Conservation (phyloP, 2,329 filamentous ascomycete species). For the Huntiella decipiens region DNA sequence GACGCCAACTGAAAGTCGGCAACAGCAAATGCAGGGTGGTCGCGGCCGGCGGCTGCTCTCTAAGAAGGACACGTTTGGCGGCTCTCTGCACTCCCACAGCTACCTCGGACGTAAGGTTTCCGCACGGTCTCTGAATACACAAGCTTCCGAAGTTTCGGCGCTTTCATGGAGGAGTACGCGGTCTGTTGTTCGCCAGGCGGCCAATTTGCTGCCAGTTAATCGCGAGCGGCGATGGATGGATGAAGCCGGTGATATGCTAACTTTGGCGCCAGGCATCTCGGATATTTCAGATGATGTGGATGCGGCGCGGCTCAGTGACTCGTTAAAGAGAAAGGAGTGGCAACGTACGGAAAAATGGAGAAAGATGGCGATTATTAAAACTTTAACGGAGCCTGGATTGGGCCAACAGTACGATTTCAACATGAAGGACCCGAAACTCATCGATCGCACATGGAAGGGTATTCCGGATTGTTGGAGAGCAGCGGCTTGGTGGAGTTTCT, state of each 20-base stretch:
- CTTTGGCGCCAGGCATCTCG: conserved; percentile 35
- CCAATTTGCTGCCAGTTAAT: conserved; percentile 42
- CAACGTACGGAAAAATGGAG: conserved; percentile 48
- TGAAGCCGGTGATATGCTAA: conserved; percentile 48
- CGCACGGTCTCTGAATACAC: conserved; percentile 38
- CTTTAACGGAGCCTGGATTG: conserved; percentile 30
- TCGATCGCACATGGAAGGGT: conserved; percentile 90
- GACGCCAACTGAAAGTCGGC: conserved; percentile 20
- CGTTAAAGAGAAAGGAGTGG: conserved; percentile 42
- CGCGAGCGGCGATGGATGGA: conserved; percentile 41
- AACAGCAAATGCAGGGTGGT: conserved; percentile 11
- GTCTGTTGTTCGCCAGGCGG: conserved; percentile 36
- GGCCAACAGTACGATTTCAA: conserved; percentile 63
- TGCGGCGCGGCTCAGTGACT: conserved; percentile 31
- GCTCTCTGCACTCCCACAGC: conserved; percentile 9
- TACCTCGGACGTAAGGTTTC: conserved; percentile 32
- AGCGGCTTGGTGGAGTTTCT: conserved; percentile 87
- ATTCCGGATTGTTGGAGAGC: conserved; percentile 91
- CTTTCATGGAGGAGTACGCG: conserved; percentile 33
- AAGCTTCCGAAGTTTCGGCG: conserved; percentile 32
- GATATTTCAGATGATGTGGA: conserved; percentile 37
- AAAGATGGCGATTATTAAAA: conserved; percentile 42
- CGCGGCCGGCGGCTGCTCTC: conserved; percentile 21
- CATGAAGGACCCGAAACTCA: conserved; percentile 59
- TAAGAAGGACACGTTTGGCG: conserved; percentile 21